These are phyloP conservation scores for Moricandia moricandioides DNA, from an alignment of 345 rosid genomes.

Conservation along the genomic window DNA sequence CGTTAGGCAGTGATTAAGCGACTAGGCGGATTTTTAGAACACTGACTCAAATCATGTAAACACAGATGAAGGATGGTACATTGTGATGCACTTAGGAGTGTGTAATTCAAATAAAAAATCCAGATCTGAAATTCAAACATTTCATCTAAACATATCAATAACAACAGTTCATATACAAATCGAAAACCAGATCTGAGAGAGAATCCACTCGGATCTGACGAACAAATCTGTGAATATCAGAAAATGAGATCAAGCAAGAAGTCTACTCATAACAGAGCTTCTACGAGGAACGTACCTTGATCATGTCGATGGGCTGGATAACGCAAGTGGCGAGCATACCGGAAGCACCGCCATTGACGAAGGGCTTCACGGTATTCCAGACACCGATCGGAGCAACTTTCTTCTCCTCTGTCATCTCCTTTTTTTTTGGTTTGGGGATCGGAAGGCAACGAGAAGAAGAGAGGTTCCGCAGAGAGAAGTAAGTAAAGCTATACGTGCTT, in stretches of 20 bases:
- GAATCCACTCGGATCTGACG: conserved; percentile 44
- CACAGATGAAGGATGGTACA: not conserved
- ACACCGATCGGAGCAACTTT: conserved; percentile 53
- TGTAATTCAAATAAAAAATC: conserved; percentile 7
- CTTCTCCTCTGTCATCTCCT: conserved; percentile 70
- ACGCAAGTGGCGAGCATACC: conserved; percentile 99
- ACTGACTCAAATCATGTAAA: not conserved
- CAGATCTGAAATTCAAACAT: conserved; percentile 23
- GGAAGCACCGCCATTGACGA: conserved; percentile 91
- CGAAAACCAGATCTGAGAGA: conserved; percentile 27
- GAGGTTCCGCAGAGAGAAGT: conserved; percentile 7
- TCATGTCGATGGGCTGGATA: conserved; percentile 95
- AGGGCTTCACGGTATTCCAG: conserved; percentile 84
- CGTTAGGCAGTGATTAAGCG: no score
- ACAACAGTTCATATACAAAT: not conserved
- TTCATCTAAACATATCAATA: not conserved
- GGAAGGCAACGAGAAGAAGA: not conserved
- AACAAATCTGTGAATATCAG: conserved; percentile 2
- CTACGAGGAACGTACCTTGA: conserved; percentile 56
- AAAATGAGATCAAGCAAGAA: not conserved
- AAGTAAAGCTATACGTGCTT: conserved; percentile 5
- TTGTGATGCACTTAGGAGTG: not conserved
- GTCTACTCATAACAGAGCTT: not conserved
- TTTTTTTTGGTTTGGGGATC: not conserved
- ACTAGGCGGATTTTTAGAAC: no score